Base-by-base conservation (phyloP, 2,329 filamentous ascomycete genomes). In the Phoma sp. region DNA sequence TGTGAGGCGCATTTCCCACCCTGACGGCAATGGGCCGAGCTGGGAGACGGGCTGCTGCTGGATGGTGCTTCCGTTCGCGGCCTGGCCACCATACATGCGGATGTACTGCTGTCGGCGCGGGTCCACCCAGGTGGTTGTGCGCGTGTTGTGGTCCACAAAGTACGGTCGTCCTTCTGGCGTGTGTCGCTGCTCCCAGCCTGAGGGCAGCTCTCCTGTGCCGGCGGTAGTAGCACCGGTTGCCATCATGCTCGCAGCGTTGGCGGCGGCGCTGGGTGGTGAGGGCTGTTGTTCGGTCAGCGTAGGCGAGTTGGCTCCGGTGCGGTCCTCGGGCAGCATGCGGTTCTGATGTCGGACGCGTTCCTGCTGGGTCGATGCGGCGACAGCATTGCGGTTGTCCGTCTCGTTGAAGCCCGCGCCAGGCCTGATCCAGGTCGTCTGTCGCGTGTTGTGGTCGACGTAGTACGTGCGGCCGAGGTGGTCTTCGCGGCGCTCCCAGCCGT, bases 1-100 rank as follows among this genome's bases (percentile, higher is more conserved):
- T 48, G 95, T 99, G 46, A 99, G 87, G 57, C 95, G 91, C 95
- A 99, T 99, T 82, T 99, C 95, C 95, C 95, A 99, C 2, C 95
- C 95, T 70, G 95, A 98, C 3, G 95, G 95, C 43, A 99, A 78
- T 24, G 95, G 95, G 4, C 95, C 95, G 40, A 99, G 85, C 75
- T 99, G 95, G 2, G 95, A 98, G 2, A 99, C 95, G 0, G 95
- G 94, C 77, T 99, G 95, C 74, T 97, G 94, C 76, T 98, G 94
- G 62, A 98, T 96, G 43, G 91, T 93, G 67, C 88, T 92, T 65
- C 87, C 86, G 40, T 81, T 81, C 32, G 78, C 79, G 59, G 89
- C 90, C 76, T 92, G 95, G 68, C 94, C 91, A 2, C 93, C 94
- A 73, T 99, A 99, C 91, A 98, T 97, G 55, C 95, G 85, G 58